Evolutionary conservation across 495 filamentous ascomycete genomes (phyloP).

Genomic region (Penicillium samsonianum): DNA sequence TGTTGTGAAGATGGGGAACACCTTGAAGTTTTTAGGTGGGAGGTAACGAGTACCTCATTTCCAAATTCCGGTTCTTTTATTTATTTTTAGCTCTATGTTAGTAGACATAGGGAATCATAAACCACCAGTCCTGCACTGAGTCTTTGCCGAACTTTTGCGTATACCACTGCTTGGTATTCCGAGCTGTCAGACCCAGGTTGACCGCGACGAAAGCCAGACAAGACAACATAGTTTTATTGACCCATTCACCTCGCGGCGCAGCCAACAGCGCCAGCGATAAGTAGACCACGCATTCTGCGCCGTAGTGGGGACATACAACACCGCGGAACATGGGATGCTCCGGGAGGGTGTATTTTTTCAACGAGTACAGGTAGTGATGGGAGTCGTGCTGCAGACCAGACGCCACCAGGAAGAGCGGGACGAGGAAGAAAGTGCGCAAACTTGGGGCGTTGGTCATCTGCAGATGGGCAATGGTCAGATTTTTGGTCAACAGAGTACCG

Average conservation of each 20-base stretch:
- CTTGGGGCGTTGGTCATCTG: conserved; percentile 48
- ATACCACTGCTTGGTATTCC: conserved; percentile 80
- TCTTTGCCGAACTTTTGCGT: conserved; percentile 71
- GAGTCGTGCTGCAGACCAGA: conserved; percentile 78
- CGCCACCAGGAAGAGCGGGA: conserved; percentile 69
- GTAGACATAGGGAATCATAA: conserved; percentile 81
- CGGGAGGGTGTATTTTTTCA: conserved; percentile 86
- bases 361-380: conserved; percentile 74
- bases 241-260: conserved; percentile 59
- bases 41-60: conserved; percentile 20
- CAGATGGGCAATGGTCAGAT: conserved; percentile 22
- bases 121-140: conserved; percentile 66
- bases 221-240: conserved; percentile 74
- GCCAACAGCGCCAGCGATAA: conserved; percentile 71
- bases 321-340: conserved; percentile 65
- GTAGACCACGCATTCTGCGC: conserved; percentile 83
- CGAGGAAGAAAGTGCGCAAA: conserved; percentile 58
- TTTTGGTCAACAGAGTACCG: conserved; percentile 23
- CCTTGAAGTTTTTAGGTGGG: conserved; percentile 58
- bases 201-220: conserved; percentile 70
- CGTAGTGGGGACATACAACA: conserved; percentile 88
- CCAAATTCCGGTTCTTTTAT: not conserved
- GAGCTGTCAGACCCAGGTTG: conserved; percentile 84
- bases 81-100: conserved; percentile 30
- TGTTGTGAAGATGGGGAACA: conserved; percentile 74